Base-by-base conservation (phyloP, 805 yeast genomes). In the Kazachstania taianensis region DNA sequence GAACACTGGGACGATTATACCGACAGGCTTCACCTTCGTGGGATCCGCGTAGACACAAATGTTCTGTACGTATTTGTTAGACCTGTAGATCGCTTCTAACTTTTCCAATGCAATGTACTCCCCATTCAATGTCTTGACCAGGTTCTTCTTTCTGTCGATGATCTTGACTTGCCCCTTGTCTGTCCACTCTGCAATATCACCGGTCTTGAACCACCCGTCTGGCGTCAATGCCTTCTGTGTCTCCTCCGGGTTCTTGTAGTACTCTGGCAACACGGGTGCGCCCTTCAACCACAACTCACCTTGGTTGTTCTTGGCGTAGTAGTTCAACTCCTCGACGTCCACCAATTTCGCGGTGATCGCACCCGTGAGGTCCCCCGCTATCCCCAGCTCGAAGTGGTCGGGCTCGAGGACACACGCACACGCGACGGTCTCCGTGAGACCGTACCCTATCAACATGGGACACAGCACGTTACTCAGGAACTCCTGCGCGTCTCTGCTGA, bases 71-170 rank as follows among this genome's bases (percentile, higher is more conserved):
- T 70, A 68, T 29, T 74, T 63, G 61, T 81, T 81, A 19, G 96
- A 80, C 63, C 97, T 75, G 67, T 92, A 92, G 34, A 82, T 69
- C 8, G 94, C 73, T 65, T 92, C 98, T 47, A 92, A 67, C 63
- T 87, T 87, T 65, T 92, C 98, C 53, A 92, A 72, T 4, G 98
- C 98, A 59, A 92, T 84, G 62, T 92, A 92, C 67, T 92, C 98
- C 64, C 98, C 98, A 57, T 92, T 89, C 53, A 74, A 69, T 15
- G 98, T 92, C 72, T 92, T 92, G 50, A 92, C 94, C 62, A 92
- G 71, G 61, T 92, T 92, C 77, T 92, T 92, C 69, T 77, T 83
- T 61, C 98, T 81, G 65, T 92, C 98, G 58, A 92, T 82, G 43
- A 92, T 68, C 56, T 72, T 75, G 52, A 92, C 66, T 41, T 75